Percentiles rank a stretch among this genome's conserved stretches.
phyloP scores from a whole-genome alignment of 2,329 filamentous ascomycete species.

The Botrytis aclada region DNA sequence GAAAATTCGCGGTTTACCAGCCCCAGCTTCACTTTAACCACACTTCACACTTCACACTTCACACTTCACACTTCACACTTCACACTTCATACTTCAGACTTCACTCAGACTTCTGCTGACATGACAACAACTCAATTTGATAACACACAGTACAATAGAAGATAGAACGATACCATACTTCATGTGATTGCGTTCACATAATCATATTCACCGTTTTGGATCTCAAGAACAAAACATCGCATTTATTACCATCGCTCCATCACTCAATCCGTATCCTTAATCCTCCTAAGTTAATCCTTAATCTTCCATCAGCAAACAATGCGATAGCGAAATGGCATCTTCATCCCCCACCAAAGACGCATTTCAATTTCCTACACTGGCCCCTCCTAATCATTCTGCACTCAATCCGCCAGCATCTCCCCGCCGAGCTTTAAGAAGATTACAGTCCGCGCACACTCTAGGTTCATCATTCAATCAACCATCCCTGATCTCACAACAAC shows the following conservation, averaged over 20 bases:
- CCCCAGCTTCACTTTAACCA: neutral
- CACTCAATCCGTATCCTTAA: too few relatives aligned
- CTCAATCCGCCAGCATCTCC: slow-evolving; percentile 58
- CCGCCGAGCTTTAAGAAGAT: slow-evolving; percentile 65
- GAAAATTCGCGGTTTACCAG: slow-evolving; percentile 5
- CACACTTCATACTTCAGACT: neutral
- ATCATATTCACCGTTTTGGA: neutral
- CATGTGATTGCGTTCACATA: neutral
- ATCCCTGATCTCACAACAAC: slow-evolving; percentile 63
- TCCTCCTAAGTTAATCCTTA: neutral
- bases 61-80: neutral
- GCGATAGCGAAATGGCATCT: slow-evolving; percentile 16
- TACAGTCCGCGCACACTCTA: slow-evolving; percentile 72
- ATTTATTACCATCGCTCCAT: neutral
- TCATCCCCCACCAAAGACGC: slow-evolving; percentile 31
- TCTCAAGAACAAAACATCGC: neutral
- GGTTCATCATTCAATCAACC: slow-evolving; percentile 51
- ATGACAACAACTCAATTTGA: neutral
- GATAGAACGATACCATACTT: neutral
- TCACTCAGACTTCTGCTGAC: slow-evolving; percentile 1
- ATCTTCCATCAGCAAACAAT: neutral
- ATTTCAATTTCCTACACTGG: slow-evolving; percentile 25
- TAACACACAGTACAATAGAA: neutral
- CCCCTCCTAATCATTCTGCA: slow-evolving; percentile 25
- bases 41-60: neutral